Base-by-base conservation (phyloP, 2,329 filamentous ascomycete species). In the Aspergillus sp. region DNA sequence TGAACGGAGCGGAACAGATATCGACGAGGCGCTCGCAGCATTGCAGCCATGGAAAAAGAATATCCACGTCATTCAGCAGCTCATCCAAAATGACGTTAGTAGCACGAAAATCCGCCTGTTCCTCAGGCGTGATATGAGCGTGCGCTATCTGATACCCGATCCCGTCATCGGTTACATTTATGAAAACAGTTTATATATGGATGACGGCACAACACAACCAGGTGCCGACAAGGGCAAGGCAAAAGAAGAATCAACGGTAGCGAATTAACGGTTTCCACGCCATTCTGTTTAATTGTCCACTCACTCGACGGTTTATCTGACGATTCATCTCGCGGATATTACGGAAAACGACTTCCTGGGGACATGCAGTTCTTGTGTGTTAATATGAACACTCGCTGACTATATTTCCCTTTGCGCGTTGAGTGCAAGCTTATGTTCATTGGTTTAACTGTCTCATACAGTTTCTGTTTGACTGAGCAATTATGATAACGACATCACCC, bases 1-100 rank as follows among this genome's bases (percentile, higher is more conserved):
- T n/a, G 90, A 97, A 80, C 86, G 93, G 59, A 88, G 87, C 41
- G 93, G 92, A 44, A 96, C 91, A 21, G 91, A 96, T 68, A 89
- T 96, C 50, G 90, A 96, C 62, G 90, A 96, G 70, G 92, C 93
- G 2, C 81, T 96, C 46, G 87, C 89, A n/a, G 88, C 86, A 45
- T 80, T 96, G 47, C 88, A 91, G 70, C 84, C 86, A 59, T 97
- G 89, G 85, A 88, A 91, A 68, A 86, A 92, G 66, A 95, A 96
- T 66, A 89, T 96, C 60, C 88, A 91, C 69, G 89, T 96, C 54
- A 93, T 96, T 62, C 89, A 90, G 56, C 91, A 96, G 74, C 84
- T 96, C 52, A 93, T 96, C 49, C 87, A 90, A 64, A 93, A 93
- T 73, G 90, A 95, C 66, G 88, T 95, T 59, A 91, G 88, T 68